phyloP scores from a whole-genome alignment of 306 rosid genomes.

The Dicorynia guianensis region DNA sequence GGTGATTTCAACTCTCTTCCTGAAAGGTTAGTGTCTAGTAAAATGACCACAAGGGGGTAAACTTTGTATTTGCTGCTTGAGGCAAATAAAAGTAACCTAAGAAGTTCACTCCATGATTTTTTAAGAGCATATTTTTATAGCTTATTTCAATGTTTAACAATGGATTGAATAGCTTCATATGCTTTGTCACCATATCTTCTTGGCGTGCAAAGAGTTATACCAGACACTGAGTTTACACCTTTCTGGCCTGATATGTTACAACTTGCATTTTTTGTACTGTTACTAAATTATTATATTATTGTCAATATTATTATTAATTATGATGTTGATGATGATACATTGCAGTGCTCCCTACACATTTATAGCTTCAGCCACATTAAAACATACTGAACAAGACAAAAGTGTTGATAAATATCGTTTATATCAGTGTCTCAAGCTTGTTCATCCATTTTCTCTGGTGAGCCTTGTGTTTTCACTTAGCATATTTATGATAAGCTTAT shows the following conservation, averaged over 20 bases:
- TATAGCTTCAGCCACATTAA: not conserved
- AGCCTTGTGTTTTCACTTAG: constrained; percentile 2
- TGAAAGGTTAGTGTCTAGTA: constrained; percentile 31
- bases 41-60: not conserved
- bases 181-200: too few relatives aligned
- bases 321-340: not conserved
- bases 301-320: not conserved
- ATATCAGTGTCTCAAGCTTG: constrained; percentile 32
- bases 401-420: constrained; percentile 26
- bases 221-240: too few relatives aligned
- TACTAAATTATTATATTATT: too few relatives aligned
- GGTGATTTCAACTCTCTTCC: constrained; percentile 47
- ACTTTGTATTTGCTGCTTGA: not conserved
- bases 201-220: too few relatives aligned
- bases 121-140: not conserved
- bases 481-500: not conserved
- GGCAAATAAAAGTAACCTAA: not conserved
- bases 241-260: too few relatives aligned
- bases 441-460: constrained; percentile 40
- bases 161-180: not conserved
- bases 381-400: not conserved
- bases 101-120: not conserved
- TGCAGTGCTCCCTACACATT: constrained; percentile 42
- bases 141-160: not conserved
- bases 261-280: too few relatives aligned